A percentile compares a stretch with the other conserved stretches of the same genome.
Evolutionary conservation across 495 filamentous ascomycete species (phyloP).

Genomic region (Cercophora sp.): DNA sequence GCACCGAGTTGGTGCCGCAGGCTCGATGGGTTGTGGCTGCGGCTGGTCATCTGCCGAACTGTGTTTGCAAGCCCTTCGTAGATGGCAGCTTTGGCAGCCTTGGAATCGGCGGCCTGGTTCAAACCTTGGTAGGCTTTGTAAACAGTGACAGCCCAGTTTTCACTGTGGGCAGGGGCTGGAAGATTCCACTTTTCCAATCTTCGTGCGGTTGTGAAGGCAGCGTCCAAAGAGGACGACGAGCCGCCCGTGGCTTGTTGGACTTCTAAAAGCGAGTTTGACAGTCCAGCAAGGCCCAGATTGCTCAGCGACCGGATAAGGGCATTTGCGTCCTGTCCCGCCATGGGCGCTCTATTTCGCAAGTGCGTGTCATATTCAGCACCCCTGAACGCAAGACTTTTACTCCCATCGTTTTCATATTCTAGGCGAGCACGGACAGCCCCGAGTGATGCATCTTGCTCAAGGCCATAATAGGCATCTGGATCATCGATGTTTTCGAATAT

Average conservation of each 20-base stretch:
- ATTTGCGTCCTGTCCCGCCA: slow-evolving; percentile 40
- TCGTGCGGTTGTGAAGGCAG: slow-evolving; percentile 74
- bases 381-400: slow-evolving; percentile 84
- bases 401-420: slow-evolving; percentile 86
- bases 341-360: slow-evolving; percentile 49
- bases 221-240: slow-evolving; percentile 55
- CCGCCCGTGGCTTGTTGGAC: slow-evolving; percentile 54
- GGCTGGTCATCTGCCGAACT: slow-evolving; percentile 53
- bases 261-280: slow-evolving; percentile 69
- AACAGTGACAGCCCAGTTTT: slow-evolving; percentile 61
- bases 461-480: slow-evolving; percentile 93
- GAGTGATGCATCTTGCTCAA: slow-evolving; percentile 72
- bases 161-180: slow-evolving; percentile 59
- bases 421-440: slow-evolving; percentile 72
- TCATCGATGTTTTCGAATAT: slow-evolving; percentile 92
- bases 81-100: slow-evolving; percentile 49
- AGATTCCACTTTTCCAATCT: slow-evolving; percentile 93
- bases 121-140: slow-evolving; percentile 79
- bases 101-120: slow-evolving; percentile 58
- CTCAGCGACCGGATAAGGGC: slow-evolving; percentile 60
- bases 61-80: slow-evolving; percentile 61
- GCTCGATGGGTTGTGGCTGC: slow-evolving; percentile 53
- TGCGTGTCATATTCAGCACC: slow-evolving; percentile 90
- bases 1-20: slow-evolving; percentile 63
- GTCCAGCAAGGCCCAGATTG: slow-evolving; percentile 63